Base-by-base conservation (phyloP, 2,329 filamentous ascomycete genomes). In the Fusarium euwallaceae region DNA sequence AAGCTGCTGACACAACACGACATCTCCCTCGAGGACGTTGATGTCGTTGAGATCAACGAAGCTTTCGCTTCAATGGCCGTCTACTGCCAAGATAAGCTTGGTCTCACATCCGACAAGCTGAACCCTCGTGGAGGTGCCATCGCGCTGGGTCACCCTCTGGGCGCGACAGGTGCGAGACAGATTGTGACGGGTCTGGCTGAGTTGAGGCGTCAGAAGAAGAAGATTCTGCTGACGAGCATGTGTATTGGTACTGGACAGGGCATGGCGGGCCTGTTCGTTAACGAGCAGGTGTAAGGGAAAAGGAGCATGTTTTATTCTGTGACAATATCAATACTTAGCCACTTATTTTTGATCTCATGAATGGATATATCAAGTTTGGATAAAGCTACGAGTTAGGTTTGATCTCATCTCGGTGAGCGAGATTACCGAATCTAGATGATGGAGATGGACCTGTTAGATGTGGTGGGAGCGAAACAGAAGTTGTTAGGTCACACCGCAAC, bases 61-160 rank as follows among this genome's bases (percentile, higher is more conserved):
- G 97, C 97, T 2, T 99, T 99, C 80, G 96, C 95, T 24, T 97
- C 94, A 62, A 98, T 98, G 97, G 95, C 95, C 1, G 95, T 98
- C 34, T 98, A 98, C 89, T 98, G 95, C 85, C 86, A 93, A 65
- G 88, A 95, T 79, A 90, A 87, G 75, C 88, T 97, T 61, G 90
- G 90, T 75, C 86, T 96, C 61, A 92, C 94, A 81, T 90, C 89
- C 83, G 83, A 88, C 79, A 96, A 95, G 90, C 90, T 97, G 88
- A 97, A 97, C 86, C 89, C 92, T 29, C 88, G 93, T 70, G 94
- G 94, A 77, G 94, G 94, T 73, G 94, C 94, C 75, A 96, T 97
- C 80, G 94, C 94, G 4, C 88, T 97, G 0, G 94, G 94, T 62
- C 94, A 97, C 83, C 94, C 94, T 5, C 87, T 96, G n/a, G 94